Base-by-base conservation (phyloP, 768 basidiomycete genomes). In the Lactarius trivialis region DNA sequence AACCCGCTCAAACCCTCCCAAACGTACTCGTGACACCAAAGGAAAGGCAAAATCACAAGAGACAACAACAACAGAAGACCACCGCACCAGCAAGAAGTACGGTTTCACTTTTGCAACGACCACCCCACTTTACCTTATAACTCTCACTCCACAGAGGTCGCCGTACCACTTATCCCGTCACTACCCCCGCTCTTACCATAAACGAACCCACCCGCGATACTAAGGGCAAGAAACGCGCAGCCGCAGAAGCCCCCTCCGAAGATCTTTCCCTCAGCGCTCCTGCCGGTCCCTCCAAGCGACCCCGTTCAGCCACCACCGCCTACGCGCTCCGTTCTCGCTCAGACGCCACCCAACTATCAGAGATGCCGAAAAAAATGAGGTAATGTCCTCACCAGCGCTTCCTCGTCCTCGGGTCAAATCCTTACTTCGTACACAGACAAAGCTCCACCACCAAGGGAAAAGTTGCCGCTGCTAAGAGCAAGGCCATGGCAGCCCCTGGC, bases 171-270 rank as follows among this genome's bases (percentile, higher is more conserved):
- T 75, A 76, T 50, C 75, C 76, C 70, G 65, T 73, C 70, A 66
- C 76, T 65, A 69, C 77, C 69, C 54, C 77, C 67, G 71, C 80
- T 68, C 73, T 75, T 76, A 82, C 75, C 60, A 92, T 91, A 75
- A 86, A 85, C 85, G 91, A 93, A 79, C 83, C 86, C 54, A 68
- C 76, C 3, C 81, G 80, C 70, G 90, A 92, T 76, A 74, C 75
- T 67, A 95, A 95, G 76, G 94, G 93, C 61, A 97, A 97, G 85
- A 96, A 95, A 77, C 88, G 91, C 69, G 93, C 91, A 41, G 83
- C 80, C 34, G 86, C 88, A 53, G 89, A 92, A 75, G 74, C 77
- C 36, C 75, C 75, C 67, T 83, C 84, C 49, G 88, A 88, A 74
- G 85, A 88, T 72, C 88, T 71, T 54, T 73, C 78, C 68, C 76